phyloP scores from a whole-genome alignment of 2,329 filamentous ascomycete genomes.

The Sporothrix globosa region DNA sequence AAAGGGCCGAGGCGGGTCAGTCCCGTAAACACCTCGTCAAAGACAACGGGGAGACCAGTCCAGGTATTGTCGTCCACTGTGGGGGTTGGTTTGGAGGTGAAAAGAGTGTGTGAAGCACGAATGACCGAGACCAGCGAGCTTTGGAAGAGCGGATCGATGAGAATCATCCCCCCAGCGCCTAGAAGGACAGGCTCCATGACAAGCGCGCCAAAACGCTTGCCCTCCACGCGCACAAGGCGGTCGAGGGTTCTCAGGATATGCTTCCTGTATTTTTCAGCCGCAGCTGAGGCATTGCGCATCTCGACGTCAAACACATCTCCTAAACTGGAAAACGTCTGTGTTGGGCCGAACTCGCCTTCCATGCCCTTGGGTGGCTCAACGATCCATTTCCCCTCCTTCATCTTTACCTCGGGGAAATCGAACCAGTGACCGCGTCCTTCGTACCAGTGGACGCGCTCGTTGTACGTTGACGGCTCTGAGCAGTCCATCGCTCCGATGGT shows the following conservation, averaged over 20 bases:
- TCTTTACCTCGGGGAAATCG: slow-evolving; percentile 72
- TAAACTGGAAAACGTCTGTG: not conserved
- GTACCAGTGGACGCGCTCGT: slow-evolving; percentile 87
- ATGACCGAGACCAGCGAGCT: slow-evolving; percentile 68
- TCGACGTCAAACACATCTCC: slow-evolving; percentile 19
- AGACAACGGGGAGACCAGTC: slow-evolving; percentile 76
- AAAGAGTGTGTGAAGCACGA: slow-evolving; percentile 50
- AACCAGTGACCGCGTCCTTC: slow-evolving; percentile 78
- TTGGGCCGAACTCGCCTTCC: slow-evolving; percentile 14
- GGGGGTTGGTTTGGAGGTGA: not conserved
- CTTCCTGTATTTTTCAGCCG: slow-evolving; percentile 57
- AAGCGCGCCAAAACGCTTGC: slow-evolving; percentile 72
- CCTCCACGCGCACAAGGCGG: slow-evolving; percentile 55
- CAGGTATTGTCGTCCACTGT: slow-evolving; percentile 50
- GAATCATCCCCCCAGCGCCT: slow-evolving; percentile 81
- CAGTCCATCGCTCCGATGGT: slow-evolving; percentile 89
- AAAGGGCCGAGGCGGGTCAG: slow-evolving; percentile 78
- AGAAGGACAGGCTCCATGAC: slow-evolving; percentile 81
- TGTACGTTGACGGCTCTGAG: slow-evolving; percentile 74
- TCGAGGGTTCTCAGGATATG: slow-evolving; percentile 61
- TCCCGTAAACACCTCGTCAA: slow-evolving; percentile 87
- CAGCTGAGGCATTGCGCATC: slow-evolving; percentile 42
- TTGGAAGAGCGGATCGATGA: slow-evolving; percentile 85
- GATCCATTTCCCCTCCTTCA: slow-evolving; percentile 67
- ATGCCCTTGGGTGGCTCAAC: slow-evolving; percentile 52